Evolutionary conservation across 2,329 filamentous ascomycete species (phyloP).

Genomic region (Fusarium vanettenii): DNA sequence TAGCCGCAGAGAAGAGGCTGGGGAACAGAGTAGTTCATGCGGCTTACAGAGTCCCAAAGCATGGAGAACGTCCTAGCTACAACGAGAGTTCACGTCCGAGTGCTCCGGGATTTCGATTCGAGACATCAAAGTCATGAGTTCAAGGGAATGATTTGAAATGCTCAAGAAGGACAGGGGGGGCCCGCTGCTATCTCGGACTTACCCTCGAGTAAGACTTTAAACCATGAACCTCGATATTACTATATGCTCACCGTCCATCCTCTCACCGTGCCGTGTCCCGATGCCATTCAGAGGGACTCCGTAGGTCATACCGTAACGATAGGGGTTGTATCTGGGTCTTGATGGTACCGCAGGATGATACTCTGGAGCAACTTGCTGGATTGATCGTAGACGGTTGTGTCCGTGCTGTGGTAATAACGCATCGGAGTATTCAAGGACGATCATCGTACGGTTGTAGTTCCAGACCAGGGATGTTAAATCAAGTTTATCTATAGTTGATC

Average conservation of each 20-base stretch:
- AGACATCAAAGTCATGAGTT: background rate
- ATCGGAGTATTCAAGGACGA: constrained; percentile 7
- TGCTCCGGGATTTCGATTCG: background rate
- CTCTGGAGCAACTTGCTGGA: background rate
- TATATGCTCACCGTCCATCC: background rate
- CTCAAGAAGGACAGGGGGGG: background rate
- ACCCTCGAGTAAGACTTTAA: background rate
- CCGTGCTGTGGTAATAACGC: constrained; percentile 14
- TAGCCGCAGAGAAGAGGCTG: background rate
- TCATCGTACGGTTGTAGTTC: background rate
- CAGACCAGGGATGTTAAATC: background rate
- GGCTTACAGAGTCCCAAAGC: background rate
- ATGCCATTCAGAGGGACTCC: background rate
- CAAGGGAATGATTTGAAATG: no score
- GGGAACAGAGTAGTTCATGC: background rate
- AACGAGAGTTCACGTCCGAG: background rate
- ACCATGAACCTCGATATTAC: background rate
- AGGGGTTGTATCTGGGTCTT: background rate
- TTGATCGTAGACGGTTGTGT: background rate
- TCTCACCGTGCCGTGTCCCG: background rate
- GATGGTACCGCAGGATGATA: constrained; percentile 4
- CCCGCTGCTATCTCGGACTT: background rate
- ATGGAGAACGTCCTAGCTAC: background rate
- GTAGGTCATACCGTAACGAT: background rate
- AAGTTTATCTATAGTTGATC: background rate